Conservation (phyloP, 805 yeast species). For the Lipomyces lipofer region DNA sequence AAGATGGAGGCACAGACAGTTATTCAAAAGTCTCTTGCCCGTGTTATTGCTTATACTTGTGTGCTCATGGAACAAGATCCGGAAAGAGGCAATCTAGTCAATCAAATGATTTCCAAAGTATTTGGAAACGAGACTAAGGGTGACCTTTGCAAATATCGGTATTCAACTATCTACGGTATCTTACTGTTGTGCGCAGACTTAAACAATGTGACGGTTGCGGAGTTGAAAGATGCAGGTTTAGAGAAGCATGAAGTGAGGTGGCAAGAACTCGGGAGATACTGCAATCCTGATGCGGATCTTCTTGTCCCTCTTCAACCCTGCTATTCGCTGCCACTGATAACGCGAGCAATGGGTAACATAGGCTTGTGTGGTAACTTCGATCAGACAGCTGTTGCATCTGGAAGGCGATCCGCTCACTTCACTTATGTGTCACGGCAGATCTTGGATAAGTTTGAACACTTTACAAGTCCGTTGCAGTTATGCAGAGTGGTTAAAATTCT, state of each 20-base stretch:
- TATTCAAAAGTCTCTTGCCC: neutral
- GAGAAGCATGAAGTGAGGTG: conserved; percentile 1
- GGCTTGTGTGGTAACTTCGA: neutral
- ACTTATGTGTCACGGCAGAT: conserved; percentile 15
- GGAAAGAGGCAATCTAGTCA: too few species aligned
- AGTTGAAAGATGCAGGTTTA: neutral
- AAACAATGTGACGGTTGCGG: neutral
- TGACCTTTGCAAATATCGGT: neutral
- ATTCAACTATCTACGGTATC: neutral
- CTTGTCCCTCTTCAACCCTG: neutral
- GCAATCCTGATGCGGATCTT: neutral
- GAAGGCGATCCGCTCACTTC: neutral
- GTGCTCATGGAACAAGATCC: neutral
- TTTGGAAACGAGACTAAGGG: too few species aligned
- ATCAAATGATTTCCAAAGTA: too few species aligned
- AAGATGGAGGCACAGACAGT: neutral
- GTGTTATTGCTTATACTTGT: conserved; percentile 6
- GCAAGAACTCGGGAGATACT: conserved; percentile 3
- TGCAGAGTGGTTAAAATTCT: conserved; percentile 8
- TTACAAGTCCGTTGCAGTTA: conserved; percentile 5
- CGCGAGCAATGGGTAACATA: neutral
- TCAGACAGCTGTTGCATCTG: neutral
- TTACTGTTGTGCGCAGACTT: neutral
- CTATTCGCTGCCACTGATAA: neutral
- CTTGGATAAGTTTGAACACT: conserved; percentile 1